Conservation (phyloP, 2,329 filamentous ascomycete genomes). For the Claviceps citrina region DNA sequence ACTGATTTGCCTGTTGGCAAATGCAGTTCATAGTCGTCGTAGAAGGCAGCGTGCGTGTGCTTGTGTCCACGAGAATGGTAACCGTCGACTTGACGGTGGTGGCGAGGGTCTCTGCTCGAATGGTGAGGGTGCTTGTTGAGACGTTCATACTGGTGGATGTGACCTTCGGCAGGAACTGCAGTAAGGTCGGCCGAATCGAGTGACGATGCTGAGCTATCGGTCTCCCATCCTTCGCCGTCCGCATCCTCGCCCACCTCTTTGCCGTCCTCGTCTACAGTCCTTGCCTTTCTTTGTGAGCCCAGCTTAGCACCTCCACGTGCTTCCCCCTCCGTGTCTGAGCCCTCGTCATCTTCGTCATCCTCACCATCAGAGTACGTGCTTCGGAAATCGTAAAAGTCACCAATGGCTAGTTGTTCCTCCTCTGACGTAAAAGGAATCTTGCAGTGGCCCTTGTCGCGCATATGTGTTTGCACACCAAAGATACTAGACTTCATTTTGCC, state of each 20-base stretch:
- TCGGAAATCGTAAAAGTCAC: slow-evolving; percentile 93
- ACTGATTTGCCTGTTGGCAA: slow-evolving; percentile 79
- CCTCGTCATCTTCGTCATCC: slow-evolving; percentile 41
- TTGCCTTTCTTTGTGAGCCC: slow-evolving; percentile 41
- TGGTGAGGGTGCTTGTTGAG: slow-evolving; percentile 62
- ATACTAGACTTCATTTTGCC: slow-evolving; percentile 66
- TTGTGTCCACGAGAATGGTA: slow-evolving; percentile 75
- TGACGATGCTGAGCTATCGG: slow-evolving; percentile 79
- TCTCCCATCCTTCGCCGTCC: slow-evolving; percentile 79
- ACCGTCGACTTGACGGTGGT: slow-evolving; percentile 60
- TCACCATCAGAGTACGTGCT: slow-evolving; percentile 83
- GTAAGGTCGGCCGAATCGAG: slow-evolving; percentile 74
- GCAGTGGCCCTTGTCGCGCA: slow-evolving; percentile 93
- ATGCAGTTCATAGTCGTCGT: slow-evolving; percentile 87
- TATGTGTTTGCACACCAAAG: slow-evolving; percentile 80
- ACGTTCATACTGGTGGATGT: slow-evolving; percentile 55
- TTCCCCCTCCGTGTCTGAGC: slow-evolving; percentile 26
- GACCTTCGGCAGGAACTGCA: slow-evolving; percentile 59
- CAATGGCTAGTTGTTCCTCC: slow-evolving; percentile 82
- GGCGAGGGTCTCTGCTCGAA: slow-evolving; percentile 52
- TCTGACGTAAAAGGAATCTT: slow-evolving; percentile 86
- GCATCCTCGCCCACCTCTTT: slow-evolving; percentile 35
- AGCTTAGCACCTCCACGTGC: slow-evolving; percentile 52
- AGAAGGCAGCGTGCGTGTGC: slow-evolving; percentile 58
- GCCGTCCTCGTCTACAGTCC: slow-evolving; percentile 35